phyloP scores from a whole-genome alignment of 202 grass and related monocot species.

The Zizania palustris region DNA sequence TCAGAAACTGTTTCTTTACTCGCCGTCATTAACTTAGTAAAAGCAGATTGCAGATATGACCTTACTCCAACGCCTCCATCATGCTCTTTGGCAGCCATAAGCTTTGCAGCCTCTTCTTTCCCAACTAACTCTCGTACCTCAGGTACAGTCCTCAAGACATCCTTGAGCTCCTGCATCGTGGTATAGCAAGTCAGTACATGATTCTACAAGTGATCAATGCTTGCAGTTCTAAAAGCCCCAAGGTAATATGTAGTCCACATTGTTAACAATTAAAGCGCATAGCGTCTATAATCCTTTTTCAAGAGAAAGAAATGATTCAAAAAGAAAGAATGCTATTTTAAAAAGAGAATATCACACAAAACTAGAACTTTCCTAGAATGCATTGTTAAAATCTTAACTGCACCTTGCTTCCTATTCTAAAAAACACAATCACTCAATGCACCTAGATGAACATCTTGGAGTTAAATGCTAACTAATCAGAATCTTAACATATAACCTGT shows the following conservation, averaged over 20 bases:
- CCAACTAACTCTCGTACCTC: constrained; percentile 75
- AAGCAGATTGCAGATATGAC: constrained; percentile 70
- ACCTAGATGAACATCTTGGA: not conserved
- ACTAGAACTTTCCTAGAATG: constrained; percentile 7
- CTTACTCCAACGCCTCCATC: constrained; percentile 50
- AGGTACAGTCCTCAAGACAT: constrained; percentile 77
- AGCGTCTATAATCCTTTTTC: not conserved
- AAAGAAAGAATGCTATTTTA: not conserved
- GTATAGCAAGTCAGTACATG: constrained; percentile 26
- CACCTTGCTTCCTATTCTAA: not conserved
- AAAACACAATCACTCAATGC: not conserved
- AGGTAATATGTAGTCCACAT: not conserved
- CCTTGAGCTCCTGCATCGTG: constrained; percentile 71
- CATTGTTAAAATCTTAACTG: constrained; percentile 11
- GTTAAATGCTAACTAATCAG: not conserved
- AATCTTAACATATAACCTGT: constrained; percentile 9
- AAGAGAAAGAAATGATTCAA: not conserved
- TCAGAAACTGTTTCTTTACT: constrained; percentile 63
- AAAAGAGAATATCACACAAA: not conserved
- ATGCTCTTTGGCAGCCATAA: constrained; percentile 54
- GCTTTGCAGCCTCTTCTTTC: constrained; percentile 52
- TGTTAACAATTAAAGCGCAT: not conserved
- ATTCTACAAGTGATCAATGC: not conserved
- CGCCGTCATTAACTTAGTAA: constrained; percentile 75
- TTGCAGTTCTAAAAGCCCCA: not conserved